A percentile compares a stretch with the other conserved stretches of the same genome.
phyloP scores from a whole-genome alignment of 345 rosid species.

The Raphanus sativus region DNA sequence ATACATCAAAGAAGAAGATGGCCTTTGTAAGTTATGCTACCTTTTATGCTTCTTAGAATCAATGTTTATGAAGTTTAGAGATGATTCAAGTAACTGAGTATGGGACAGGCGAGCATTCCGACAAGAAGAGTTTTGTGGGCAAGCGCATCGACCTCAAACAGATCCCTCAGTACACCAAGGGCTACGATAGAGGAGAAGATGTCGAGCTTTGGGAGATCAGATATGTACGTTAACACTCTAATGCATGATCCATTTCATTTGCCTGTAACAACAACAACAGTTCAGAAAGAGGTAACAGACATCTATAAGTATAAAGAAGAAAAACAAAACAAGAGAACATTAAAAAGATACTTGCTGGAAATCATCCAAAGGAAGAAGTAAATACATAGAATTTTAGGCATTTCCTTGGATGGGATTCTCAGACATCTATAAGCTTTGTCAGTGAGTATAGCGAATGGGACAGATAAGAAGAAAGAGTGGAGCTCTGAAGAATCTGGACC shows the following conservation, averaged over 20 bases:
- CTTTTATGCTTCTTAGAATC: background rate
- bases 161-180: constrained; percentile 58
- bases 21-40: constrained; percentile 13
- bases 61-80: background rate
- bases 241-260: background rate
- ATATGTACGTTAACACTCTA: constrained; percentile 15
- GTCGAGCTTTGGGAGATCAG: constrained; percentile 82
- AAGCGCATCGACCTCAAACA: constrained; percentile 50
- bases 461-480: constrained; percentile 45
- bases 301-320: too few species aligned
- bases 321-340: too few species aligned
- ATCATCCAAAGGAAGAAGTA: too few species aligned
- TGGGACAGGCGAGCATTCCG: constrained; percentile 20
- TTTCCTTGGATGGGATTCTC: too few species aligned
- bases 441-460: constrained; percentile 43
- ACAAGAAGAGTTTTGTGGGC: constrained; percentile 48
- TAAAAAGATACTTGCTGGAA: too few species aligned
- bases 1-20: constrained; percentile 49
- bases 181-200: constrained; percentile 71
- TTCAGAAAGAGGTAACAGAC: too few species aligned
- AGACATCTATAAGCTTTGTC: too few species aligned
- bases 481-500: constrained; percentile 70
- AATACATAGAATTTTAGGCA: too few species aligned
- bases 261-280: background rate
- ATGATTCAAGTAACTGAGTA: background rate